Evolutionary conservation across 495 filamentous ascomycete genomes (phyloP).

Genomic region (Penicillium canariense): DNA sequence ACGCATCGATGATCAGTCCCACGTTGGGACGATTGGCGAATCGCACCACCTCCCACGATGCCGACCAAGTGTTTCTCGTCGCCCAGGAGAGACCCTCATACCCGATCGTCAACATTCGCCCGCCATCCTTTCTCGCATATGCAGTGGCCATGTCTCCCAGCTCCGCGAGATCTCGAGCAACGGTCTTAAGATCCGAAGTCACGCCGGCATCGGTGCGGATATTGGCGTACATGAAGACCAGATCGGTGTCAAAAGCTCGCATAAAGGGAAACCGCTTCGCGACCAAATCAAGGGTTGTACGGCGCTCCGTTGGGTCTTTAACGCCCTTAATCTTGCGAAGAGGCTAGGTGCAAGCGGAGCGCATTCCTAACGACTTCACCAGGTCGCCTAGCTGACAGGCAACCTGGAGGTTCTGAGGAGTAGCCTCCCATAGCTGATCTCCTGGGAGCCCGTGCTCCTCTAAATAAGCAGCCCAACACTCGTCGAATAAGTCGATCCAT

Average conservation of each 20-base stretch:
- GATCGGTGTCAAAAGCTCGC: constrained; percentile 37
- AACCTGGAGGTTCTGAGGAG: constrained; percentile 24
- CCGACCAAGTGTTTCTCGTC: constrained; percentile 56
- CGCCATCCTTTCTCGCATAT: constrained; percentile 29
- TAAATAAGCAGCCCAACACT: constrained; percentile 38
- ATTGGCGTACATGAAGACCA: constrained; percentile 36
- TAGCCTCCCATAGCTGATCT: constrained; percentile 30
- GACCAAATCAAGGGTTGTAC: constrained; percentile 21
- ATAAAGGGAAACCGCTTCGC: constrained; percentile 38
- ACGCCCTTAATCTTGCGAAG: constrained; percentile 32
- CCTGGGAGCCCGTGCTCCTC: constrained; percentile 26
- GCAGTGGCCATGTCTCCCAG: constrained; percentile 32
- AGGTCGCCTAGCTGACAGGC: constrained; percentile 29
- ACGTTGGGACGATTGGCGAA: constrained; percentile 57
- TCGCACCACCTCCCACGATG: constrained; percentile 58
- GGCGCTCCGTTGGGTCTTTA: constrained; percentile 25
- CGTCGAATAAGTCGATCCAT: constrained; percentile 39
- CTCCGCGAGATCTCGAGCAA: constrained; percentile 30
- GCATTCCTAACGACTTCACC: constrained; percentile 31
- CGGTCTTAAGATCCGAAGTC: constrained; percentile 30
- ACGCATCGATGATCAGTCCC: constrained; percentile 67
- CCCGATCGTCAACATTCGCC: constrained; percentile 28
- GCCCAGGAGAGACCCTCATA: constrained; percentile 58
- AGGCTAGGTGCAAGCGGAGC: constrained; percentile 34
- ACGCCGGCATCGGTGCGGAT: constrained; percentile 31